phyloP scores from a whole-genome alignment of 2,329 filamentous ascomycete genomes.

The Corynespora cassiicola region DNA sequence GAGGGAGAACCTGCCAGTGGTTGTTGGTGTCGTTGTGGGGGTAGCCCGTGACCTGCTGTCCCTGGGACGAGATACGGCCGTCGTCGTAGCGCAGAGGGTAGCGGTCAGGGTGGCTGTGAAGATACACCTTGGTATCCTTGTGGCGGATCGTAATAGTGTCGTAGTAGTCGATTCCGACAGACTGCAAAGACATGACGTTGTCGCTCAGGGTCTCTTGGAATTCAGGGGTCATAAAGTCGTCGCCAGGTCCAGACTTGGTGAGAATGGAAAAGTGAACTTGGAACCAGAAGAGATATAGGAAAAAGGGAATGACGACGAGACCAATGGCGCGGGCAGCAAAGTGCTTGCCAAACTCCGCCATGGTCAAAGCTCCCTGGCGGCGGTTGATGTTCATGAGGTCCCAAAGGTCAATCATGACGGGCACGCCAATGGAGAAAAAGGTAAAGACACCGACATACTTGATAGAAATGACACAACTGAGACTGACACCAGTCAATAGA shows the following conservation, averaged over 20 bases:
- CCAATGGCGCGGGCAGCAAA: constrained; percentile 86
- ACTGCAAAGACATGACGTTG: constrained; percentile 88
- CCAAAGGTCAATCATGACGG: constrained; percentile 94
- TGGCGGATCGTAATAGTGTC: constrained; percentile 87
- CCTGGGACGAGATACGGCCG: constrained; percentile 92
- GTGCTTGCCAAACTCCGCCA: constrained; percentile 85
- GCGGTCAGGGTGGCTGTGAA: constrained; percentile 88
- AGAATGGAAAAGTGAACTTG: constrained; percentile 97
- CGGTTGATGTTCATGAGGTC: constrained; percentile 90
- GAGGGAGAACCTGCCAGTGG: constrained; percentile 90
- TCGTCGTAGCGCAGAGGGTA: constrained; percentile 98
- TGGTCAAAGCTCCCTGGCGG: constrained; percentile 76
- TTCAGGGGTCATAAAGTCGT: constrained; percentile 98
- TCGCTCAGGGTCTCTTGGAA: constrained; percentile 98
- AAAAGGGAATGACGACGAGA: constrained; percentile 87
- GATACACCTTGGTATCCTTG: constrained; percentile 96
- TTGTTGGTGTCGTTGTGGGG: constrained; percentile 99
- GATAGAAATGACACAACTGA: constrained; percentile 97
- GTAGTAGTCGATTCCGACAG: constrained; percentile 86
- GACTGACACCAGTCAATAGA: constrained; percentile 87
- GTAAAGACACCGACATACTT: constrained; percentile 98
- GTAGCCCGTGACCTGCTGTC: constrained; percentile 97
- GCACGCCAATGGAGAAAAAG: constrained; percentile 95
- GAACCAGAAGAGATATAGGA: constrained; percentile 99
- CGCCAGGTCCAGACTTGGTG: constrained; percentile 85